Evolutionary conservation across 169 alveolate genomes (phyloP), one percentile per base, ranked within the genome.

Genomic region (Plasmodium fragile): DNA sequence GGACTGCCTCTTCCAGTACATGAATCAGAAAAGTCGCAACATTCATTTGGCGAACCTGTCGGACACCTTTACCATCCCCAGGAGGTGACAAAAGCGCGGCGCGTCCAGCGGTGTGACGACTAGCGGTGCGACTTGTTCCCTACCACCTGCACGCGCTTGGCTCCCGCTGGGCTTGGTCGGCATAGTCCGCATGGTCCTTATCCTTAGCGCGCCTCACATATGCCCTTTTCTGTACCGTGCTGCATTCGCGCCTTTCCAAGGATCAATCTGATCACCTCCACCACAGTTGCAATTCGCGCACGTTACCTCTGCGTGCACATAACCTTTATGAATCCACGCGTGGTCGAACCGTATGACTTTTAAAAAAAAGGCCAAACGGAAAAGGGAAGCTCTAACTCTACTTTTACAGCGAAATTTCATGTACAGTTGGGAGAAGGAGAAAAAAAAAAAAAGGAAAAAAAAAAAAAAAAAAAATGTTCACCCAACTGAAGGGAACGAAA

Each of bases 1-100:
- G 5, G 81, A 87, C 8, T 52, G 39, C 10, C 36, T 87, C 55
- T 87, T 87, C 80, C 59, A 53, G 71, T 87, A 87, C 30, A 87
- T 87, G 93, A 87, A 39, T 75, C 82, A 83, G 45, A 87, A 87
- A 30, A 77, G 87, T n/a, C 65, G 70, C 32, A 53, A 77, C 53
- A 75, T 59, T 4, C 93, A 87, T 41, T 55, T 87, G 49, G 70
- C 55, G 11, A 87, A 87, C 70, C 22, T 87, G 28, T 7, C 28
- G 5, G 53, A 75, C 7, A 39, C 32, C 2, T 87, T 87, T 28
- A 75, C 93, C 43, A 36, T 87, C 69, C 55, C 28, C 25, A 69
- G 75, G 75, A 69, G 49, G 18, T 25, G 28, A 41, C 72, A 41
- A 59, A 65, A 1, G 73, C n/a, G 32, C 1, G 32, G 32, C 25